A percentile compares a stretch with the other conserved stretches of the same genome.
These are phyloP conservation scores for Fusarium siculi DNA, from an alignment of 2,329 filamentous ascomycete genomes.

Conservation along the genomic window DNA sequence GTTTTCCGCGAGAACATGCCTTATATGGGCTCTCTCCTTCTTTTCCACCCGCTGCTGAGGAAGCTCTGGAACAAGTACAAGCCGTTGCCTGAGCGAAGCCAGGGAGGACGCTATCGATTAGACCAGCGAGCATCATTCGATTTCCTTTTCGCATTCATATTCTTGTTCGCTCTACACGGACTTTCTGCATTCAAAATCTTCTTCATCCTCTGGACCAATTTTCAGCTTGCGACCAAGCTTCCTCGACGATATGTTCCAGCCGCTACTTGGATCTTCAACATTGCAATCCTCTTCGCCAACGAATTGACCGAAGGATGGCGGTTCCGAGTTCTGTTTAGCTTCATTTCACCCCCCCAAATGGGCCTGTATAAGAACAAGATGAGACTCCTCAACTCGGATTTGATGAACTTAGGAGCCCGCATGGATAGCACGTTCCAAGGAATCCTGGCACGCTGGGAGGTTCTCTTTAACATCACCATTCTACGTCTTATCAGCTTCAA, in stretches of 20 bases:
- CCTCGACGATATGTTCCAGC: conserved; percentile 77
- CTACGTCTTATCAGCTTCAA: conserved; percentile 96
- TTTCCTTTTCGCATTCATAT: conserved; percentile 80
- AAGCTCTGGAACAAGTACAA: conserved; percentile 72
- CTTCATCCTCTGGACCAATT: conserved; percentile 83
- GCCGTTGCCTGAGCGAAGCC: conserved; percentile 49
- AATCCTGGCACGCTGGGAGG: conserved; percentile 90
- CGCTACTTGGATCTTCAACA: conserved; percentile 90
- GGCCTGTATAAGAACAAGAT: conserved; percentile 43
- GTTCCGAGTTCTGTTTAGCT: conserved; percentile 70
- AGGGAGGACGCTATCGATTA: conserved; percentile 66
- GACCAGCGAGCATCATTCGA: conserved; percentile 84
- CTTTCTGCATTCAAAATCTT: conserved; percentile 87
- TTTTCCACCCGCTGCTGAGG: conserved; percentile 83
- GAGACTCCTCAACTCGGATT: conserved; percentile 49
- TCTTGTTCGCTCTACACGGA: conserved; percentile 83
- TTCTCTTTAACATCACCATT: conserved; percentile 97
- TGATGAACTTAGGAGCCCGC: conserved; percentile 73
- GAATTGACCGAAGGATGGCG: conserved; percentile 84
- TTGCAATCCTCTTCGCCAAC: conserved; percentile 87
- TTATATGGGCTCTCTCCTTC: conserved; percentile 77
- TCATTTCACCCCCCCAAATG: conserved; percentile 55
- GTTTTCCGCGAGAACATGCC: conserved; percentile 89
- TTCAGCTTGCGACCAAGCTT: conserved; percentile 76
- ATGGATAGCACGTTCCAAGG: conserved; percentile 81